Evolutionary conservation across 176 grass and related monocot species (phyloP).

Genomic region (Avena eriantha): DNA sequence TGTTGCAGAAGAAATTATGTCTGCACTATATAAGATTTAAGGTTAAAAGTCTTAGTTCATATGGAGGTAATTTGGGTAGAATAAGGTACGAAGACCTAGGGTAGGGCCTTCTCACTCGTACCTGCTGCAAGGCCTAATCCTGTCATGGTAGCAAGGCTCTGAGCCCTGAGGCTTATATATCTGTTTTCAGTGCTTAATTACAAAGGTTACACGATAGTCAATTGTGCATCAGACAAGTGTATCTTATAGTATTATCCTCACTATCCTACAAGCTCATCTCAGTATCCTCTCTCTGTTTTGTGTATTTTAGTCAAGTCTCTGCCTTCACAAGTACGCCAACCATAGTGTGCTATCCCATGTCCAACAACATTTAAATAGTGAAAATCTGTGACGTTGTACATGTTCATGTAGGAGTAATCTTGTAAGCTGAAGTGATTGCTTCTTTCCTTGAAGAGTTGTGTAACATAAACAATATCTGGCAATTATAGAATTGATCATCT

Average conservation of each 20-base stretch:
- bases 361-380: background rate
- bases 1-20: slow-evolving; percentile 27
- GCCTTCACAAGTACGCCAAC: background rate
- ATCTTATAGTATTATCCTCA: background rate
- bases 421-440: slow-evolving; percentile 5
- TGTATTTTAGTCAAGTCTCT: background rate
- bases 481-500: slow-evolving; percentile 24
- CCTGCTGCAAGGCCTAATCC: slow-evolving; percentile 16
- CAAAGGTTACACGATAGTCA: background rate
- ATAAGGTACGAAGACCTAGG: slow-evolving; percentile 23
- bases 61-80: background rate
- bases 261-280: background rate
- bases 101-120: background rate
- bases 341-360: slow-evolving; percentile 16
- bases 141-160: slow-evolving; percentile 8
- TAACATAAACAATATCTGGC: background rate
- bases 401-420: slow-evolving; percentile 11
- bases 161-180: background rate
- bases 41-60: background rate
- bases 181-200: background rate
- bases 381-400: slow-evolving; percentile 8
- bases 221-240: background rate
- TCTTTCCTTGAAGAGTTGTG: background rate
- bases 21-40: slow-evolving; percentile 17
- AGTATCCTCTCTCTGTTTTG: background rate